Percentiles rank a stretch among this genome's conserved stretches.
phyloP scores from a whole-genome alignment of 1,139 yeast genomes.

The Pichia sp. region DNA sequence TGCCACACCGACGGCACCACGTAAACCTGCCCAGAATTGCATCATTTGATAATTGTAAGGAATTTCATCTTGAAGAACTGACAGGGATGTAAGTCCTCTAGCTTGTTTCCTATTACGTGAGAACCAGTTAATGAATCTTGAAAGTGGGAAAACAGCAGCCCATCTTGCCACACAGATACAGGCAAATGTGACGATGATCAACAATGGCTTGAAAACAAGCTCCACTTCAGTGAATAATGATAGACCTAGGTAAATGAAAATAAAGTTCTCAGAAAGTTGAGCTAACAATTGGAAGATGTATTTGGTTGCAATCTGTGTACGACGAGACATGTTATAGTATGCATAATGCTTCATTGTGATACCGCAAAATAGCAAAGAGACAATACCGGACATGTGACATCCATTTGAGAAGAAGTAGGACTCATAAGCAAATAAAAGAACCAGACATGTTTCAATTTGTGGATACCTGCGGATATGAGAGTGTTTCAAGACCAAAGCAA shows the following conservation, averaged over 20 bases:
- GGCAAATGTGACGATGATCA: slow-evolving; percentile 82
- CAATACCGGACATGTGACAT: slow-evolving; percentile 99
- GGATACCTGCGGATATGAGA: slow-evolving; percentile 92
- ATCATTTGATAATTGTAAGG: slow-evolving; percentile 96
- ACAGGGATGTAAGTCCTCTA: slow-evolving; percentile 32
- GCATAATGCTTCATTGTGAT: slow-evolving; percentile 96
- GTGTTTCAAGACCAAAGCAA: slow-evolving; percentile 86
- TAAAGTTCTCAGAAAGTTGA: slow-evolving; percentile 92
- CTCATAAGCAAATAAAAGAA: slow-evolving; percentile 85
- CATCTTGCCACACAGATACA: slow-evolving; percentile 95
- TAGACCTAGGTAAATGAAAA: slow-evolving; percentile 89
- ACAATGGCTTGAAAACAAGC: slow-evolving; percentile 84
- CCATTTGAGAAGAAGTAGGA: slow-evolving; percentile 98
- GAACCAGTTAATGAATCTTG: slow-evolving; percentile 76
- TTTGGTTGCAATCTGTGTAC: slow-evolving; percentile 95
- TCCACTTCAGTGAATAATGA: slow-evolving; percentile 95
- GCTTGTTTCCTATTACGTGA: slow-evolving; percentile 46
- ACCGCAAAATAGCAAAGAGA: slow-evolving; percentile 89
- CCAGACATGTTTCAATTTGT: slow-evolving; percentile 91
- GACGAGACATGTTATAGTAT: slow-evolving; percentile 91
- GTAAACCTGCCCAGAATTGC: slow-evolving; percentile 98
- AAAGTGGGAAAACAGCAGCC: slow-evolving; percentile 95
- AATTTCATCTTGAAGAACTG: slow-evolving; percentile 73
- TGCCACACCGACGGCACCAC: slow-evolving; percentile 99
- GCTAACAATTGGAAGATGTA: slow-evolving; percentile 91